Evolutionary conservation across 352 stramenopile genomes (phyloP).

Genomic region (Nothophytophthora sp.): DNA sequence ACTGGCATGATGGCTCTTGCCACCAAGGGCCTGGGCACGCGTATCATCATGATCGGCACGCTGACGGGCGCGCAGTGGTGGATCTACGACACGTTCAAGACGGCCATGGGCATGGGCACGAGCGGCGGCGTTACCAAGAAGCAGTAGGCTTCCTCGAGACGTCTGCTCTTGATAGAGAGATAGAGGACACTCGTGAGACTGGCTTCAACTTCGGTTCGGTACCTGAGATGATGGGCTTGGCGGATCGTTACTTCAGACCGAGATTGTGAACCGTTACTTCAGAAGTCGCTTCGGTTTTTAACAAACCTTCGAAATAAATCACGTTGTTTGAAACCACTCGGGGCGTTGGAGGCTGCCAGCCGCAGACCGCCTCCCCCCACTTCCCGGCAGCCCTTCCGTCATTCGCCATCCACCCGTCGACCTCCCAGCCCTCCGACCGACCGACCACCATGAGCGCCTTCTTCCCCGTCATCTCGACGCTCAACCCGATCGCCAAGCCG

Average conservation of each 20-base stretch:
- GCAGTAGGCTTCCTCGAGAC: slow-evolving; percentile 36
- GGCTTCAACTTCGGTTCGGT: too few relatives aligned
- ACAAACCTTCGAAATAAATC: slow-evolving; percentile 6
- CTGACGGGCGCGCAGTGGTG: slow-evolving; percentile 94
- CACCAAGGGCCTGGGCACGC: slow-evolving; percentile 86
- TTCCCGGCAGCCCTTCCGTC: slow-evolving; percentile 21
- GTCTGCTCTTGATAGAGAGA: slow-evolving; percentile 7
- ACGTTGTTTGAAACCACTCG: slow-evolving; percentile 32
- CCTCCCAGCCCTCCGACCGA: slow-evolving; percentile 23
- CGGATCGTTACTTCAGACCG: too few relatives aligned
- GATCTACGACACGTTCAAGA: slow-evolving; percentile 95
- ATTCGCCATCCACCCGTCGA: slow-evolving; percentile 74
- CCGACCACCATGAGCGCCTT: slow-evolving; percentile 62
- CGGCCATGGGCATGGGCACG: slow-evolving; percentile 85
- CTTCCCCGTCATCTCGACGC: slow-evolving; percentile 75
- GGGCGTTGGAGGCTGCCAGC: slow-evolving; percentile 6
- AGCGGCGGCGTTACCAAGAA: slow-evolving; percentile 67
- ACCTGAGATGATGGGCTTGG: too few relatives aligned
- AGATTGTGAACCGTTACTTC: too few relatives aligned
- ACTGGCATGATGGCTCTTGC: slow-evolving; percentile 60
- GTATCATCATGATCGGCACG: slow-evolving; percentile 94
- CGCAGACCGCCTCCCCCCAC: slow-evolving; percentile 9
- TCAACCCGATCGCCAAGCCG: slow-evolving; percentile 65
- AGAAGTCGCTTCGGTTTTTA: neutral
- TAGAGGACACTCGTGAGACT: too few relatives aligned